Percentiles rank a stretch among this genome's conserved stretches.
These are phyloP conservation scores for Tanacetum coccineum DNA, from an alignment of 129 eudicot genomes.

Conservation along the genomic window DNA sequence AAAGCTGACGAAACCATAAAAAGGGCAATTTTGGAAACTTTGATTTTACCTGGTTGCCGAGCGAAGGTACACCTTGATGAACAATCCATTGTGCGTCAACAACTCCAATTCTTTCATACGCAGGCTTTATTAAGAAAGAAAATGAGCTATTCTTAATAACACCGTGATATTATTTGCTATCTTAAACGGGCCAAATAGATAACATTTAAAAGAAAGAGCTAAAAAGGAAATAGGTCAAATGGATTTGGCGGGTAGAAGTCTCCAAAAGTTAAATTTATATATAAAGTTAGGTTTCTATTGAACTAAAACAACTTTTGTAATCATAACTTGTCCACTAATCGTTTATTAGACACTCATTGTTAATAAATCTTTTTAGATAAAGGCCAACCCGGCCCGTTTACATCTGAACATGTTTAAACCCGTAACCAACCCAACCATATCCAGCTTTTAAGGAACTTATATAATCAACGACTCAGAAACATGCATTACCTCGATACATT, in stretches of 20 bases:
- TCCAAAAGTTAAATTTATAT: background rate
- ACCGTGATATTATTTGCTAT: background rate
- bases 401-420: background rate
- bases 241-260: background rate
- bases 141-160: conserved; percentile 18
- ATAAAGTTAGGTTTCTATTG: background rate
- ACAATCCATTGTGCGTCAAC: conserved; percentile 96
- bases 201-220: background rate
- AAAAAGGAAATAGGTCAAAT: background rate
- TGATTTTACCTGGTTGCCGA: conserved; percentile 70
- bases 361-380: background rate
- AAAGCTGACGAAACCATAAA: background rate
- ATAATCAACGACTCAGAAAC: background rate
- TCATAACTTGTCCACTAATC: background rate
- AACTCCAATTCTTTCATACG: conserved; percentile 86
- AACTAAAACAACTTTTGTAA: background rate
- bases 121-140: conserved; percentile 48
- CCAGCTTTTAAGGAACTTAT: background rate
- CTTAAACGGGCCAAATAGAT: background rate
- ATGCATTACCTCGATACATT: conserved; percentile 69
- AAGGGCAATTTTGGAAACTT: conserved; percentile 13
- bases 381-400: background rate
- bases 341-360: background rate
- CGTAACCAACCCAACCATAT: background rate
- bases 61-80: conserved; percentile 83